Percentiles rank a stretch among this genome's conserved stretches.
These are phyloP conservation scores for Boletus sensibilis DNA, from an alignment of 768 basidiomycete genomes.

Conservation along the genomic window DNA sequence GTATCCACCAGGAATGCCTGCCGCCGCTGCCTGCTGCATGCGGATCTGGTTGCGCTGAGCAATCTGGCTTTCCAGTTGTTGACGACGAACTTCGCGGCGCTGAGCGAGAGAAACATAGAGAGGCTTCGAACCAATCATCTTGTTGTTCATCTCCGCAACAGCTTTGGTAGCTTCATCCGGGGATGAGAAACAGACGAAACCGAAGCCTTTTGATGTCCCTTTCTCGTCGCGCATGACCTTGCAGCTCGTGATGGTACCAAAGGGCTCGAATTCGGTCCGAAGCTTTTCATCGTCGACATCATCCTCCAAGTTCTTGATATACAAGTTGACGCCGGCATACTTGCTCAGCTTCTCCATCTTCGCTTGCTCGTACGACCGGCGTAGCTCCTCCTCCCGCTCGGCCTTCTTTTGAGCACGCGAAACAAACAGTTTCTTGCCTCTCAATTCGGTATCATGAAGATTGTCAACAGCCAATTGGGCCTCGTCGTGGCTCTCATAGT, in stretches of 20 bases:
- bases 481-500: conserved; percentile 90
- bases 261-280: conserved; percentile 93
- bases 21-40: conserved; percentile 92
- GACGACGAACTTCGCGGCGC: conserved; percentile 95
- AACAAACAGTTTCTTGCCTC: conserved; percentile 91
- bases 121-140: conserved; percentile 98
- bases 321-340: conserved; percentile 98
- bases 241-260: conserved; percentile 96
- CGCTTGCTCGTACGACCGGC: conserved; percentile 89
- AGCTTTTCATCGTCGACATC: conserved; percentile 98
- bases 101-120: conserved; percentile 98
- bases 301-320: conserved; percentile 99
- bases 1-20: conserved; percentile 65
- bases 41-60: conserved; percentile 95
- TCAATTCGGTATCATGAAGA: conserved; percentile 81
- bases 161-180: conserved; percentile 99
- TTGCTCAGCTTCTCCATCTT: conserved; percentile 98
- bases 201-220: conserved; percentile 90
- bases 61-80: conserved; percentile 98
- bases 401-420: conserved; percentile 97
- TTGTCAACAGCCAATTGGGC: conserved; percentile 86
- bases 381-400: conserved; percentile 96
- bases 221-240: conserved; percentile 99
- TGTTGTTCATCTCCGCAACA: conserved; percentile 99
- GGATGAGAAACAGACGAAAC: conserved; percentile 98